Conservation (phyloP, 306 rosid species). For the Citrullus amarus region DNA sequence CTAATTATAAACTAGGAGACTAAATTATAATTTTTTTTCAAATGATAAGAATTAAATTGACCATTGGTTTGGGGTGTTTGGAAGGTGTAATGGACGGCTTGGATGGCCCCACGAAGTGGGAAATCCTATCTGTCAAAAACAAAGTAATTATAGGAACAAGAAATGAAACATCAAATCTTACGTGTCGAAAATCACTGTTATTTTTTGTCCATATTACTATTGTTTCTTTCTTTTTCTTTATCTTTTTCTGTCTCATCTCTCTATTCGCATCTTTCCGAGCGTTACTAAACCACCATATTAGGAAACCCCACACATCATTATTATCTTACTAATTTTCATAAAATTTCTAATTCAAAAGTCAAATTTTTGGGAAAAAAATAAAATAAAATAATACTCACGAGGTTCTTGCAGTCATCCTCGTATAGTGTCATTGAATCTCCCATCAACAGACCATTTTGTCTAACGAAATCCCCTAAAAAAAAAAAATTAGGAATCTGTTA, state of each 20-base stretch:
- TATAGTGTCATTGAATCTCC: conserved; percentile 48
- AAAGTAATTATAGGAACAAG: background rate
- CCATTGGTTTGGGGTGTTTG: too few relatives aligned
- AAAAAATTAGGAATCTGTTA: background rate
- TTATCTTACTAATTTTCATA: background rate
- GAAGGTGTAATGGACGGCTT: background rate
- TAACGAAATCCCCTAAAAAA: conserved; percentile 35
- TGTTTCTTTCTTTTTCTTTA: background rate
- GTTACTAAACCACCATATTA: conserved; percentile 1
- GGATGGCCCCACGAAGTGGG: conserved; percentile 1
- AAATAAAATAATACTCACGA: conserved; percentile 36
- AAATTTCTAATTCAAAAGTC: background rate
- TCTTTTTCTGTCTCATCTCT: background rate
- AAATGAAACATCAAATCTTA: conserved; percentile 1
- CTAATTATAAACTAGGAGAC: too few relatives aligned
- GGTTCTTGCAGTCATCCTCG: conserved; percentile 34
- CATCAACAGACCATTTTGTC: conserved; percentile 19
- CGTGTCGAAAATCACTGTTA: background rate
- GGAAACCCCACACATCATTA: background rate
- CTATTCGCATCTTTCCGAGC: background rate
- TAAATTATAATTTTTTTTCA: too few relatives aligned
- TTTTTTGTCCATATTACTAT: background rate
- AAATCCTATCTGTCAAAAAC: conserved; percentile 1
- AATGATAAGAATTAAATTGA: too few relatives aligned
- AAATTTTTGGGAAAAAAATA: background rate